Conservation (phyloP, 305 asterid genomes). For the Fraxinus sp. region DNA sequence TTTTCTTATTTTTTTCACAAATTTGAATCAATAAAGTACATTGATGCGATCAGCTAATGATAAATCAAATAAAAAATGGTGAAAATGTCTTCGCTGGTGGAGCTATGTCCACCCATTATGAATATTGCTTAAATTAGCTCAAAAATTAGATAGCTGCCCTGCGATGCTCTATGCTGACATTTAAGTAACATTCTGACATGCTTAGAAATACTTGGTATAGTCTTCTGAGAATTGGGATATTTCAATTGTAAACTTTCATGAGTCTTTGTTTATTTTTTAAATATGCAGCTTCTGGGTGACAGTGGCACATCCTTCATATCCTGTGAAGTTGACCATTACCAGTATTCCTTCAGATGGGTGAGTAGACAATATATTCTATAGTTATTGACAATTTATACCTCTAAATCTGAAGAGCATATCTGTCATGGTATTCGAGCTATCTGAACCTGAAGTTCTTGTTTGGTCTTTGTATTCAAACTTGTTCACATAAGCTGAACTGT, state of each 20-base stretch:
- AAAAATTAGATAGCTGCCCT: constrained; percentile 15
- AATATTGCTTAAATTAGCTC: constrained; percentile 9
- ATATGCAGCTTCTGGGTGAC: constrained; percentile 84
- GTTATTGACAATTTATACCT: background rate
- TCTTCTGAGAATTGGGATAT: background rate
- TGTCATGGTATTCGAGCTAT: background rate
- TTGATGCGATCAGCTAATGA: background rate
- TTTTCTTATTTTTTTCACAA: background rate
- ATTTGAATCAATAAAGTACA: background rate
- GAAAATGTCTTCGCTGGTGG: background rate
- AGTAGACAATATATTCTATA: constrained; percentile 24
- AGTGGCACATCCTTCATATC: constrained; percentile 62
- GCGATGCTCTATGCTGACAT: background rate
- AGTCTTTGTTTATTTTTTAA: constrained; percentile 4
- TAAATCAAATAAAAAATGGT: background rate
- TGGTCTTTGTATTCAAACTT: background rate
- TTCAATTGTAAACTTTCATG: background rate
- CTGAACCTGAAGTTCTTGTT: background rate
- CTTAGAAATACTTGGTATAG: background rate
- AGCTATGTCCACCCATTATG: background rate
- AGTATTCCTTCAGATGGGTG: constrained; percentile 84
- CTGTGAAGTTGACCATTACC: constrained; percentile 73
- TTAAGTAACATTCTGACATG: background rate
- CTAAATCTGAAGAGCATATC: background rate
- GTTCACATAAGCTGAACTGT: background rate